Conservation (phyloP, 2,329 filamentous ascomycete genomes). For the Monosporascus sp. region DNA sequence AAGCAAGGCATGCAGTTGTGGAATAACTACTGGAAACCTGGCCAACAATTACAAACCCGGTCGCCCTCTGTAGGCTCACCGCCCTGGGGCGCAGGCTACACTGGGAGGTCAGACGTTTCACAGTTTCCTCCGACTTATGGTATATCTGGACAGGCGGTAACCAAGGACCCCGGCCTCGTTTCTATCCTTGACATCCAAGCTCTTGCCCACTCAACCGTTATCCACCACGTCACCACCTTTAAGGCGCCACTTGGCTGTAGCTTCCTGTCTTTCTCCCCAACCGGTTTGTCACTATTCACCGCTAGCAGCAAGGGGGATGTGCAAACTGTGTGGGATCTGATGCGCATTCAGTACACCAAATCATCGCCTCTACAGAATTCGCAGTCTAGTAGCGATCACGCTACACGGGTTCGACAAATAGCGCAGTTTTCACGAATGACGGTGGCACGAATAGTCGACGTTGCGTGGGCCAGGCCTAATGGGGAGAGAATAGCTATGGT, state of each 20-base stretch:
- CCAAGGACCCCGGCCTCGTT: slow-evolving; percentile 66
- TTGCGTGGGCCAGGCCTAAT: slow-evolving; percentile 77
- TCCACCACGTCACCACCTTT: slow-evolving; percentile 66
- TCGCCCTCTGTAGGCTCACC: slow-evolving; percentile 38
- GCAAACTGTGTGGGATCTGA: slow-evolving; percentile 75
- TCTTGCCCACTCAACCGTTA: slow-evolving; percentile 45
- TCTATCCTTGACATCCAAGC: slow-evolving; percentile 67
- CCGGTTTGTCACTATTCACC: slow-evolving; percentile 68
- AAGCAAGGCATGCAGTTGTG: slow-evolving; percentile 73
- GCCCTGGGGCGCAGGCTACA: slow-evolving; percentile 41
- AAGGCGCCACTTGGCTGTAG: slow-evolving; percentile 69
- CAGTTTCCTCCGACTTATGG: slow-evolving; percentile 76
- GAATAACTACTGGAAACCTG: slow-evolving; percentile 71
- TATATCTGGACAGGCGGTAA: slow-evolving; percentile 47
- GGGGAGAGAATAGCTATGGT: slow-evolving; percentile 83
- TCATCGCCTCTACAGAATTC: slow-evolving; percentile 53
- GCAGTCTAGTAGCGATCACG: slow-evolving; percentile 39
- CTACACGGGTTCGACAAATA: slow-evolving; percentile 70
- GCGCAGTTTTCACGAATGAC: slow-evolving; percentile 89
- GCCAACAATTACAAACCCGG: slow-evolving; percentile 38
- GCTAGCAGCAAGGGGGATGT: slow-evolving; percentile 80
- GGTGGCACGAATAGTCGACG: slow-evolving; percentile 82
- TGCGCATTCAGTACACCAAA: slow-evolving; percentile 58
- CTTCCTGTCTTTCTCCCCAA: slow-evolving; percentile 72
- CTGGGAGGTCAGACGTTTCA: slow-evolving; percentile 40